A percentile compares a stretch with the other conserved stretches of the same genome.
Evolutionary conservation across 352 stramenopile species (phyloP).

Genomic region (Pythium folliculosum): DNA sequence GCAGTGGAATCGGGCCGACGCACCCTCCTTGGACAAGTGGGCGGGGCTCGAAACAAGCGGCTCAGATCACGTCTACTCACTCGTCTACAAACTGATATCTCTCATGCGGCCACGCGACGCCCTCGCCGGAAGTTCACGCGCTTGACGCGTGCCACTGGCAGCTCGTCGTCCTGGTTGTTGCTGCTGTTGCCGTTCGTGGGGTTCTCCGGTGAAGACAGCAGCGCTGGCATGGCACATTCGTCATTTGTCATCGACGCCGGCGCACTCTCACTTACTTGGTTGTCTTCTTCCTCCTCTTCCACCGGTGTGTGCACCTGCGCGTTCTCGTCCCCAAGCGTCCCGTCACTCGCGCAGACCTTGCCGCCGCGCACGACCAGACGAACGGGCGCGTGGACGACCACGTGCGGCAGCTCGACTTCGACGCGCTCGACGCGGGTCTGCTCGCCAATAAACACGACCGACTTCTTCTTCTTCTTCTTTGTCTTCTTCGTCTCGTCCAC

Average conservation of each 20-base stretch:
- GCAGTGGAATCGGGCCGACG: background rate
- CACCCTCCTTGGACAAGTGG: background rate
- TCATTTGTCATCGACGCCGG: background rate
- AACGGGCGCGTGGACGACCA: constrained; percentile 7
- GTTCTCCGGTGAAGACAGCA: background rate
- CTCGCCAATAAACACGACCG: constrained; percentile 24
- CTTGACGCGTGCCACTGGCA: constrained; percentile 11
- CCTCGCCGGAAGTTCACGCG: constrained; percentile 20
- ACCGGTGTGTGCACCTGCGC: too few species aligned
- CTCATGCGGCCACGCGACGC: constrained; percentile 13
- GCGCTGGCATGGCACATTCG: background rate
- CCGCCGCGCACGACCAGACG: constrained; percentile 13
- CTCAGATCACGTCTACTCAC: constrained; percentile 1
- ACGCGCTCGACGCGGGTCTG: constrained; percentile 26
- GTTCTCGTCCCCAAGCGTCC: background rate
- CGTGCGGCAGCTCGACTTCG: constrained; percentile 13
- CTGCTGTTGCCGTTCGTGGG: background rate
- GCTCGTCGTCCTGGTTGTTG: constrained; percentile 5
- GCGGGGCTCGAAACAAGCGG: background rate
- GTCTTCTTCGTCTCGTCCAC: constrained; percentile 10
- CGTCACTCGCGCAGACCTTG: constrained; percentile 8
- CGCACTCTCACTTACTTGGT: constrained; percentile 6
- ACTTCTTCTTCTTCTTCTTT: constrained; percentile 19
- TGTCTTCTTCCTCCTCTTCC: background rate
- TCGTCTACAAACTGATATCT: constrained; percentile 6